Percentiles rank a stretch among this genome's conserved stretches.
phyloP scores from a whole-genome alignment of 2,329 filamentous ascomycete genomes.

The Fusarium sp. region DNA sequence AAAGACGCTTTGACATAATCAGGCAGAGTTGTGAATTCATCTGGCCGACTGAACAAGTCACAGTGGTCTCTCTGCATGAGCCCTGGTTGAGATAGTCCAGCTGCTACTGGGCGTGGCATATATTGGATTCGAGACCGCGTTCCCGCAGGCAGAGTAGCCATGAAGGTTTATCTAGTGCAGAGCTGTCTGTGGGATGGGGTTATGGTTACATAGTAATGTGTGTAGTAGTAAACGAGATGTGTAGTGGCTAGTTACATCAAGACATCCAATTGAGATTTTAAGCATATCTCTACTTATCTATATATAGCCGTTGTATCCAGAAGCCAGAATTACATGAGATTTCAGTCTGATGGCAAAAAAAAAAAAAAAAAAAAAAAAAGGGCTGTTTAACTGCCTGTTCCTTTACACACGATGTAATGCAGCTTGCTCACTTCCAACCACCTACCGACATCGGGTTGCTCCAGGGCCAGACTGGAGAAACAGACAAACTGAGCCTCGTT shows the following conservation, averaged over 20 bases:
- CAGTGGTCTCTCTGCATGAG: background rate
- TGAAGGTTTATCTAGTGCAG: background rate
- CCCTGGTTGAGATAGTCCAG: background rate
- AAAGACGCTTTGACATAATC: background rate
- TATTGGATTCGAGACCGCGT: background rate
- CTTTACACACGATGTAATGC: background rate
- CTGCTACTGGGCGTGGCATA: background rate
- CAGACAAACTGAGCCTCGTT: slow-evolving; percentile 12
- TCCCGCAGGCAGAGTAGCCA: no score
- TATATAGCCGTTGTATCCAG: background rate
- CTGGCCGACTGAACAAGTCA: background rate
- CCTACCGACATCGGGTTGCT: background rate
- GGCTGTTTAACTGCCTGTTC: background rate
- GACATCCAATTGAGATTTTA: background rate
- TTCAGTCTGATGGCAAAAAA: background rate
- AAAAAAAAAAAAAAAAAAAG: background rate
- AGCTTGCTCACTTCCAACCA: background rate
- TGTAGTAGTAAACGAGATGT: background rate
- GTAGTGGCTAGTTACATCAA: background rate
- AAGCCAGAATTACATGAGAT: background rate
- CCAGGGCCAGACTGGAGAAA: no score
- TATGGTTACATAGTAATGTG: background rate
- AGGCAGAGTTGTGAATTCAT: no score
- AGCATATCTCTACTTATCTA: background rate
- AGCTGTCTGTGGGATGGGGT: background rate